phyloP scores from a whole-genome alignment of 2,329 filamentous ascomycete genomes.

The Diaporthe citriasiana region DNA sequence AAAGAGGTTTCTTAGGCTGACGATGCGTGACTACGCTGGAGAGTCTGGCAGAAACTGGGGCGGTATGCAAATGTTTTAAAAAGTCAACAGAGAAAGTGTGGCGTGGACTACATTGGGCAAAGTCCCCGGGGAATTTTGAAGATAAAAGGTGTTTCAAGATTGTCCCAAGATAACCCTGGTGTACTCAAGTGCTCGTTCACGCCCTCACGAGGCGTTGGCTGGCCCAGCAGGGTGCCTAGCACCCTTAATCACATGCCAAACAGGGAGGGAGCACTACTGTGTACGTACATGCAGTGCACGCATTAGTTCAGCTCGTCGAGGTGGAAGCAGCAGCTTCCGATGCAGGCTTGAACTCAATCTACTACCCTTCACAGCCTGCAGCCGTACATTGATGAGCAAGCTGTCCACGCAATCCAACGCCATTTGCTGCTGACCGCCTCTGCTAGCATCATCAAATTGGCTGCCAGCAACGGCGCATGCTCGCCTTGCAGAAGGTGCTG shows the following conservation, averaged over 20 bases:
- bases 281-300: neutral
- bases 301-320: neutral
- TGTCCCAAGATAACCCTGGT: conserved; percentile 36
- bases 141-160: conserved; percentile 39
- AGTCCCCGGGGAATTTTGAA: neutral
- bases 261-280: neutral
- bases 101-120: neutral
- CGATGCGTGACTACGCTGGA: neutral
- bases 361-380: neutral
- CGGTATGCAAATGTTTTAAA: neutral
- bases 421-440: conserved; percentile 21
- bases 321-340: conserved; percentile 36
- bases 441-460: neutral
- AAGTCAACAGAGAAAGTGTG: neutral
- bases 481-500: neutral
- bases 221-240: conserved; percentile 15
- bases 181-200: neutral
- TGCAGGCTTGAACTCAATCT: conserved; percentile 29
- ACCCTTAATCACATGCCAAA: conserved; percentile 38
- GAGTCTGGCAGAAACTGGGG: too few species aligned
- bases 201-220: neutral
- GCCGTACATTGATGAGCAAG: conserved; percentile 10
- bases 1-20: neutral
- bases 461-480: neutral
- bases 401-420: conserved; percentile 20